Evolutionary conservation across 2,329 filamentous ascomycete genomes (phyloP).

Genomic region (Epichloe brachyelytri): DNA sequence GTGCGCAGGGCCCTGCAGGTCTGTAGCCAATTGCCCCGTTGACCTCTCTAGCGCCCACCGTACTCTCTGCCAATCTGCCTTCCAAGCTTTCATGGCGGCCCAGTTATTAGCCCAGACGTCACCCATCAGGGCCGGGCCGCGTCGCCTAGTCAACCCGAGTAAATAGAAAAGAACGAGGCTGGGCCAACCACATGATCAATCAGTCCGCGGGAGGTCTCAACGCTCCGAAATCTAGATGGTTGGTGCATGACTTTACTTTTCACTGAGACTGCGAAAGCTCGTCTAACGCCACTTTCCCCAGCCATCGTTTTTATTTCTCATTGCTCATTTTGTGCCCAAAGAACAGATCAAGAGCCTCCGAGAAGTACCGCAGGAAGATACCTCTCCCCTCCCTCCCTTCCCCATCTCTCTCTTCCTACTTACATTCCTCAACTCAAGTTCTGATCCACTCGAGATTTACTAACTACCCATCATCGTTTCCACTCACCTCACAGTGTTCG

Average conservation of each 20-base stretch:
- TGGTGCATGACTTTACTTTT: background rate
- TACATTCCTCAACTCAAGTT: conserved; percentile 3
- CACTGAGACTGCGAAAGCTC: background rate
- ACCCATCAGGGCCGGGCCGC: background rate
- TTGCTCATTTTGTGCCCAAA: background rate
- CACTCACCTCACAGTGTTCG: conserved; percentile 1
- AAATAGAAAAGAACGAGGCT: conserved; percentile 20
- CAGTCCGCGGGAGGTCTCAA: conserved; percentile 1
- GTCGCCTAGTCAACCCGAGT: conserved; percentile 18
- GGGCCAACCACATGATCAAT: conserved; percentile 14
- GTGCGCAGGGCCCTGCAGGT: background rate
- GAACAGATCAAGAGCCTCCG: background rate
- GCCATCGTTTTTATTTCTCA: background rate
- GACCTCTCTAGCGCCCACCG: background rate
- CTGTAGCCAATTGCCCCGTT: background rate
- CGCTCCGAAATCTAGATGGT: conserved; percentile 7
- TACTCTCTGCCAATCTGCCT: background rate
- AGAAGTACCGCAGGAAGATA: background rate
- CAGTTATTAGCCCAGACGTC: too few species aligned
- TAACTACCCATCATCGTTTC: background rate
- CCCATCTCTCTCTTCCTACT: background rate
- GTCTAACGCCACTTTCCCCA: background rate
- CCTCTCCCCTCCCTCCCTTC: background rate
- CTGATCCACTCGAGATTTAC: conserved; percentile 1
- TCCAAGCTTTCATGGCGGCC: background rate